phyloP scores from a whole-genome alignment of 1,284 basidiomycete species.

The Retiboletus flavoniger region DNA sequence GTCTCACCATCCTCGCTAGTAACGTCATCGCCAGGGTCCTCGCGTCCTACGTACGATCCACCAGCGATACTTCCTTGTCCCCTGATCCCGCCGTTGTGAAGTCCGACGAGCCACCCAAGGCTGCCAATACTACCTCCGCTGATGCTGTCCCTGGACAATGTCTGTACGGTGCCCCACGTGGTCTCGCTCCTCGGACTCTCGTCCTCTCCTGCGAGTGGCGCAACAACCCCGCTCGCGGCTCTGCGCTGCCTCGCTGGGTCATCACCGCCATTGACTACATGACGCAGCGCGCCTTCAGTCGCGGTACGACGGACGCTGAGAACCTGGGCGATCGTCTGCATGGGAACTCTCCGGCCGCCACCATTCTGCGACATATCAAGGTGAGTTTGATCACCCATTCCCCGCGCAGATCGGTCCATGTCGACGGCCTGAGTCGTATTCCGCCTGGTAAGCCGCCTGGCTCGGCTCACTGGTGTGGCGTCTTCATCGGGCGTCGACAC shows the following conservation, averaged over 20 bases:
- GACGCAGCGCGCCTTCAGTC: slow-evolving; percentile 18
- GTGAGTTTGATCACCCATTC: slow-evolving; percentile 13
- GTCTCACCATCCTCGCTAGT: slow-evolving; percentile 17
- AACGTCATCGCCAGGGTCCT: slow-evolving; percentile 9
- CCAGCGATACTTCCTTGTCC: slow-evolving; percentile 22
- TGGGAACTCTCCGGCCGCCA: slow-evolving; percentile 16
- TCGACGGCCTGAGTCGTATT: slow-evolving; percentile 28
- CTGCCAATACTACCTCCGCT: slow-evolving; percentile 29
- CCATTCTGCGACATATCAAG: slow-evolving; percentile 15
- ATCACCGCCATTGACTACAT: slow-evolving; percentile 9
- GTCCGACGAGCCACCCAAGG: slow-evolving; percentile 29
- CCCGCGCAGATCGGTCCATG: slow-evolving; percentile 19
- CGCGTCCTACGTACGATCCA: slow-evolving; percentile 20
- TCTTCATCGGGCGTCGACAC: slow-evolving; percentile 33
- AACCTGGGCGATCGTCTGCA: slow-evolving; percentile 18
- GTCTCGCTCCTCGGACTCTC: slow-evolving; percentile 36
- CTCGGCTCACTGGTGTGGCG: slow-evolving; percentile 26
- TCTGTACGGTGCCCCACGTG: slow-evolving; percentile 34
- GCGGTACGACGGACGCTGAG: slow-evolving; percentile 21
- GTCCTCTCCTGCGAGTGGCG: slow-evolving; percentile 14
- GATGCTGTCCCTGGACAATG: slow-evolving; percentile 22
- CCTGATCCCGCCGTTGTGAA: slow-evolving; percentile 33
- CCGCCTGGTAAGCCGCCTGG: slow-evolving; percentile 23
- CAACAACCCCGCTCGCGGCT: slow-evolving; percentile 9
- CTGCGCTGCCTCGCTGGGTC: slow-evolving; percentile 8